phyloP scores from a whole-genome alignment of 2,329 filamentous ascomycete genomes.

The Botrytis porri region DNA sequence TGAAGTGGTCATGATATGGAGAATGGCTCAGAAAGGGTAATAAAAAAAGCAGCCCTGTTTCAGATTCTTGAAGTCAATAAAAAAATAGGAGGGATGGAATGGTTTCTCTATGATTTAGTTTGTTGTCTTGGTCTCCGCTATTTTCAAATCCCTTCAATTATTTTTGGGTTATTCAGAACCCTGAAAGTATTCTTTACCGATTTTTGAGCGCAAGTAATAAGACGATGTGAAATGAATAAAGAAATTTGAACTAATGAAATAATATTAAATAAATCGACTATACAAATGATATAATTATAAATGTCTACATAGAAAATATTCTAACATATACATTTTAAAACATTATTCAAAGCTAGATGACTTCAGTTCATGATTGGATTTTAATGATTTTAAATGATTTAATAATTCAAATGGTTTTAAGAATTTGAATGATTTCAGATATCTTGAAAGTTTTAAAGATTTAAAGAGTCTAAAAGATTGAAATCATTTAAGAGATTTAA shows the following conservation, averaged over 20 bases:
- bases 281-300: not conserved
- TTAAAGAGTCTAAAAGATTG: no score
- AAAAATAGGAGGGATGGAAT: conserved; percentile 14
- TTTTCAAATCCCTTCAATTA: conserved; percentile 3
- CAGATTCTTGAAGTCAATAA: not conserved
- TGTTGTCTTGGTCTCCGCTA: conserved; percentile 14
- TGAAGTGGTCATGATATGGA: not conserved
- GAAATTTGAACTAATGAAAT: not conserved
- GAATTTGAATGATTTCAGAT: no score
- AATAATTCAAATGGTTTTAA: no score
- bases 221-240: not conserved
- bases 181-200: not conserved
- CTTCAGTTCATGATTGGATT: no score
- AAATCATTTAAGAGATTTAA: no score
- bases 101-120: not conserved
- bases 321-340: no score
- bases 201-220: not conserved
- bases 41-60: conserved; percentile 1
- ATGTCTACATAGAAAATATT: no score
- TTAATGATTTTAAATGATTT: no score
- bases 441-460: no score
- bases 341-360: no score
- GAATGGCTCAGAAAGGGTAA: not conserved
- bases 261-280: not conserved
- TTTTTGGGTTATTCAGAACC: not conserved